These are phyloP conservation scores for Trichocomaceae sp. DNA, from an alignment of 2,329 filamentous ascomycete species.

Conservation along the genomic window DNA sequence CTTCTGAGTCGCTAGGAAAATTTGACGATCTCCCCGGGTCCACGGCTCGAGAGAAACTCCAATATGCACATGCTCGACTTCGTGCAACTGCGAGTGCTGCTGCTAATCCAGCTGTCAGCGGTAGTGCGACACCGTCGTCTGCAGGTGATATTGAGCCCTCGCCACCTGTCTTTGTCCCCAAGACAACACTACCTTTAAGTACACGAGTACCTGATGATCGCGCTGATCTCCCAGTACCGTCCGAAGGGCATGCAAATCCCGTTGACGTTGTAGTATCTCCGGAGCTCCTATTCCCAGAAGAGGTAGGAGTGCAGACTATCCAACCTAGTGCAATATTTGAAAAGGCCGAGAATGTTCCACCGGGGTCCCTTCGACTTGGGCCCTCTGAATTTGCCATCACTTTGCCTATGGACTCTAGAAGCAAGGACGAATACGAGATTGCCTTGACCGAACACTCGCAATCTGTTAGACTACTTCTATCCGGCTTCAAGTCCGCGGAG, in stretches of 20 bases:
- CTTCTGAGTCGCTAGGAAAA: conserved; percentile 21
- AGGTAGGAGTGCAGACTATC: conserved; percentile 27
- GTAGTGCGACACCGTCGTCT: conserved; percentile 38
- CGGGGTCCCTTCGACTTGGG: conserved; percentile 31
- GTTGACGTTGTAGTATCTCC: conserved; percentile 24
- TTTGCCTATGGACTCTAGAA: conserved; percentile 39
- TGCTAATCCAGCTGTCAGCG: conserved; percentile 18
- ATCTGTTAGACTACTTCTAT: conserved; percentile 27
- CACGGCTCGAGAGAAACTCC: conserved; percentile 27
- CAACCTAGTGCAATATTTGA: conserved; percentile 32
- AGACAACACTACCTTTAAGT: conserved; percentile 30
- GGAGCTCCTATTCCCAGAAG: conserved; percentile 20
- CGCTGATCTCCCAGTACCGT: background rate
- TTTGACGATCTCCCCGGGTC: conserved; percentile 24
- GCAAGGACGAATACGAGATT: conserved; percentile 38
- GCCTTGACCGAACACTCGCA: conserved; percentile 25
- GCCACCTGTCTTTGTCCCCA: conserved; percentile 23
- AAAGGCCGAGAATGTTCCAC: conserved; percentile 20
- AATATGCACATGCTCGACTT: conserved; percentile 25
- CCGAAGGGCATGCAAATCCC: conserved; percentile 19
- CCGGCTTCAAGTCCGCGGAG: conserved; percentile 15
- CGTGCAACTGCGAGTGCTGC: conserved; percentile 18
- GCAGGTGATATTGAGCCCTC: conserved; percentile 35
- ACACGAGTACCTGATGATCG: conserved; percentile 28
- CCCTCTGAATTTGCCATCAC: conserved; percentile 36